Conservation (phyloP, 1,284 basidiomycete species). For the Ceratobasidium sp. region DNA sequence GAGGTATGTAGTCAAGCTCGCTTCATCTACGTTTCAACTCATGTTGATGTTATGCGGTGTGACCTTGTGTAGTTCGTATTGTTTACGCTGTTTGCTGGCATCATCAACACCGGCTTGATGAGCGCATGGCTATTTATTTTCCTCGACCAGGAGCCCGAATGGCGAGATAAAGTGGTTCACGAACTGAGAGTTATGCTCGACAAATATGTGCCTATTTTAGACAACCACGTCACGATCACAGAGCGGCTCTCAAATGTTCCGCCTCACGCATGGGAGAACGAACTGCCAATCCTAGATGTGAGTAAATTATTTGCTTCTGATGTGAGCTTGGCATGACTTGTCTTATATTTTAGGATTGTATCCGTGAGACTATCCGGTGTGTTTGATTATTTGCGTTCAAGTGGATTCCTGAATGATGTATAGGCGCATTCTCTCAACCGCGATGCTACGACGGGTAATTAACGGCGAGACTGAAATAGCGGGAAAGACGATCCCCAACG, state of each 20-base stretch:
- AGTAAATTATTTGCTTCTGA: not conserved
- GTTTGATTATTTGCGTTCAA: not conserved
- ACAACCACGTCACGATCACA: not conserved
- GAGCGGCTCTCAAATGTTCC: constrained; percentile 34
- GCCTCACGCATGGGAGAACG: constrained; percentile 33
- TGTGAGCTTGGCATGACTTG: not conserved
- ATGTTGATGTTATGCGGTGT: too few species aligned
- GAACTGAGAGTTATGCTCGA: constrained; percentile 14
- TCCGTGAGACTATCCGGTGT: constrained; percentile 40
- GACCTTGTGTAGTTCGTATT: constrained; percentile 12
- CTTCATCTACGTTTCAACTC: too few species aligned
- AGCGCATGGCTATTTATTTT: constrained; percentile 34
- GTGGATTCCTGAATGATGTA: not conserved
- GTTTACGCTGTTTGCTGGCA: constrained; percentile 14
- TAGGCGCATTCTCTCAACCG: not conserved
- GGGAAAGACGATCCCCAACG: constrained; percentile 18
- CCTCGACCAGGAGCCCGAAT: constrained; percentile 34
- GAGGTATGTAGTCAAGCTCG: not conserved
- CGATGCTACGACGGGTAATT: constrained; percentile 6
- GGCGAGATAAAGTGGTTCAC: constrained; percentile 17
- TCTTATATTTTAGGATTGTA: not conserved
- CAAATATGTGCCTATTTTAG: constrained; percentile 10
- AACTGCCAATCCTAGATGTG: constrained; percentile 23
- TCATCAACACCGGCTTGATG: constrained; percentile 37
- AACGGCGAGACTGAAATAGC: constrained; percentile 16